Conservation (phyloP, 805 yeast genomes). For the Metschnikowia bowlesiae region DNA sequence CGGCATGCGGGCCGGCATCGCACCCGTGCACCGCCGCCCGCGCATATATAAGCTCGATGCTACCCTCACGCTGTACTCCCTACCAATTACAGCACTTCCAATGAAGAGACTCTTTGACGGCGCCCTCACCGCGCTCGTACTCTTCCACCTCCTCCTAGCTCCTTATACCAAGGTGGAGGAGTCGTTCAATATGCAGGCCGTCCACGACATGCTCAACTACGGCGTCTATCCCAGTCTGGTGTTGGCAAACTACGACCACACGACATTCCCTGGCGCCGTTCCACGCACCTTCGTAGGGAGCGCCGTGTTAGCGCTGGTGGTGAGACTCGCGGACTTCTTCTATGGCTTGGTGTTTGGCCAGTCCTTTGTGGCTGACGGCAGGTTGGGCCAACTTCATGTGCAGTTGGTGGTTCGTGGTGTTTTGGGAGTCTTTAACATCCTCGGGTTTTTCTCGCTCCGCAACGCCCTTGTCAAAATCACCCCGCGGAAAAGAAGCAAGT, state of each 20-base stretch:
- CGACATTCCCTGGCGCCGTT: constrained; percentile 79
- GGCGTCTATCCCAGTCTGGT: constrained; percentile 43
- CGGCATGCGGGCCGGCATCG: neutral
- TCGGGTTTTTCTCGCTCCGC: constrained; percentile 49
- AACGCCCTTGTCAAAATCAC: constrained; percentile 24
- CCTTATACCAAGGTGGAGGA: constrained; percentile 94
- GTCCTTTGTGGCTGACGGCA: constrained; percentile 10
- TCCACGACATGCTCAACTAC: constrained; percentile 69
- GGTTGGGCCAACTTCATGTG: constrained; percentile 39
- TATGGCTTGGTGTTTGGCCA: constrained; percentile 11
- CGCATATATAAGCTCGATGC: neutral
- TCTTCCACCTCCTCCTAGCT: constrained; percentile 49
- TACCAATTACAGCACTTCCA: neutral
- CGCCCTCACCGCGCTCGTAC: constrained; percentile 43
- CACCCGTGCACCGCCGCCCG: constrained; percentile 1
- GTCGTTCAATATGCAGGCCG: constrained; percentile 85
- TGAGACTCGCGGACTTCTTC: constrained; percentile 31
- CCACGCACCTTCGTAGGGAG: constrained; percentile 84
- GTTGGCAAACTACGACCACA: constrained; percentile 62
- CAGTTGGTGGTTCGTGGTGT: constrained; percentile 56
- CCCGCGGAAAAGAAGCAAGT: constrained; percentile 12
- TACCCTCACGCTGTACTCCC: neutral
- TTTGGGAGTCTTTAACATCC: constrained; percentile 59
- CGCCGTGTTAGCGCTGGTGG: constrained; percentile 44
- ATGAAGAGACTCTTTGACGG: constrained; percentile 13